Evolutionary conservation across 208 protist species (phyloP).

Genomic region (Leptomonas pyrrhocoris): DNA sequence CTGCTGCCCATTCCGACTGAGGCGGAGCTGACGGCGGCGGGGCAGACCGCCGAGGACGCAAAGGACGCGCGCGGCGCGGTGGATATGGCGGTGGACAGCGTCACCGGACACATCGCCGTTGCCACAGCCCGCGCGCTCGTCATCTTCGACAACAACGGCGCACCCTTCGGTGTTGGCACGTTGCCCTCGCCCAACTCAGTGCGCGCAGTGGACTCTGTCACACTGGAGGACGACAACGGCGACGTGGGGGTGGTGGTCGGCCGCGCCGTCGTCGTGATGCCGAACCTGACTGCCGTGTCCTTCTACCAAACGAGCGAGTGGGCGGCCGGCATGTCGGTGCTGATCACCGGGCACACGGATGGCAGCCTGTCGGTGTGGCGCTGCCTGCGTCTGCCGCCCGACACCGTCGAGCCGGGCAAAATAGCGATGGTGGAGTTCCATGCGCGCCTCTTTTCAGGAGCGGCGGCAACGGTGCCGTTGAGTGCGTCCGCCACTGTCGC

Average conservation of each 20-base stretch:
- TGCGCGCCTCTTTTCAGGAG: conserved; percentile 37
- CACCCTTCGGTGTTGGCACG: conserved; percentile 58
- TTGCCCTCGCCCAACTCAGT: conserved; percentile 34
- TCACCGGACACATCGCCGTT: conserved; percentile 47
- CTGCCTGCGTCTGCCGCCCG: conserved; percentile 69
- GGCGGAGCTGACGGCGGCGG: background rate
- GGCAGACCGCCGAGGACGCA: conserved; percentile 11
- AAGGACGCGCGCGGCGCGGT: conserved; percentile 33
- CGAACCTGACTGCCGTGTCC: conserved; percentile 56
- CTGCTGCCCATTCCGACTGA: conserved; percentile 26
- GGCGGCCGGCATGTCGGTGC: conserved; percentile 69
- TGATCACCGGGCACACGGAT: conserved; percentile 80
- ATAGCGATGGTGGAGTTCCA: conserved; percentile 77
- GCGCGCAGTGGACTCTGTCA: conserved; percentile 13
- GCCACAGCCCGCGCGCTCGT: conserved; percentile 64
- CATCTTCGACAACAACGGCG: conserved; percentile 80
- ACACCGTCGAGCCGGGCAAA: conserved; percentile 53
- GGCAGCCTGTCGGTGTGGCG: conserved; percentile 82
- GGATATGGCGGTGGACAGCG: conserved; percentile 52
- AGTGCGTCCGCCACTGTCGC: background rate
- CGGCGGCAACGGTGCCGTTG: background rate
- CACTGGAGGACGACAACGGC: conserved; percentile 66
- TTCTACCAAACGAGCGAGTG: conserved; percentile 82
- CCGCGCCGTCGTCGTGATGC: conserved; percentile 26
- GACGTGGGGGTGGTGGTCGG: conserved; percentile 53